Evolutionary conservation across 345 rosid species (phyloP), one percentile per base, ranked within the genome.

Genomic region (rapeseed (Brassica napus)): DNA sequence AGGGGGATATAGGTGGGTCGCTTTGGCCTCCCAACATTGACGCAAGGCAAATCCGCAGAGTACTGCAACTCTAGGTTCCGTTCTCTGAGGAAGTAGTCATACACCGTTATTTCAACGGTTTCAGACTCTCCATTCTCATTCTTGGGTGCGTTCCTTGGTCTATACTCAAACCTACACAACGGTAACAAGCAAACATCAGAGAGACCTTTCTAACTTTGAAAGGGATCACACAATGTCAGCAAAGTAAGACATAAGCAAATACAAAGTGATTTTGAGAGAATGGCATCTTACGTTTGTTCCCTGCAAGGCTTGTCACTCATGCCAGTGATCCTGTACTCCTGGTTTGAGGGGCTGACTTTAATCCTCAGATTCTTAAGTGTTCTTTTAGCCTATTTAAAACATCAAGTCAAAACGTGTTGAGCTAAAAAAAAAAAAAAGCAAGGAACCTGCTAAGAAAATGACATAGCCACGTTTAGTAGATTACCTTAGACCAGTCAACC

Each of bases 401-500:
- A 68, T 34, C 24, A 68, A 14, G 66, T 68, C 18, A 3, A 78
- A 32, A 7, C 15, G 14, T 26, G 21, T 9, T 8, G 1, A 35
- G 39, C 11, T n/a, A 21, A n/a, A 21, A 59, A 21, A 44, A 18
- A 30, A 11, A 23, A 15, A 12, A 44, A 5, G 21, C 21, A 7
- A 71, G 6, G 69, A 35, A 31, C 16, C 8, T 12, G 18, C 14
- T 61, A 2, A 31, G 32, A 28, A 15, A 23, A 74, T 34, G 39
- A 35, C 39, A 35, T 6, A 5, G 39, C 39, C 8, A 35, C 1
- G 18, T 42, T 47, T 18, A 35, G 12, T 35, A 11, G 8, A 1
- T 83, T 79, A 92, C 98, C 95, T 91, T 94, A 62, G 82, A 31
- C 98, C 97, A 94, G 70, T 94, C 95, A 52, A 92, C 37, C 3